These are phyloP conservation scores for Carex pumila DNA, from an alignment of 176 grass and related monocot species.

Conservation along the genomic window DNA sequence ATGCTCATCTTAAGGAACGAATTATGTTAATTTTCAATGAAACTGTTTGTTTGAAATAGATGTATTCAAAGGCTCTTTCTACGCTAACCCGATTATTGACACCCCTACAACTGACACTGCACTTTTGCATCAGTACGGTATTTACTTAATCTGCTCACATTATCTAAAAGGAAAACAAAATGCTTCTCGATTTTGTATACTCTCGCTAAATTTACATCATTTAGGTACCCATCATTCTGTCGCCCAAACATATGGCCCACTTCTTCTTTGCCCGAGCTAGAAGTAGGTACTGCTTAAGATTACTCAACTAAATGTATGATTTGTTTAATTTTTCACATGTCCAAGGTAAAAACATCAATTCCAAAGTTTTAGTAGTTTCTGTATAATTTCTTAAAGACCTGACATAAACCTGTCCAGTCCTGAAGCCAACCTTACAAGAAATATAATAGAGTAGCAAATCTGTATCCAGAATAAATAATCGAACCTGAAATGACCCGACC, in stretches of 20 bases:
- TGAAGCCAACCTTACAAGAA: not conserved
- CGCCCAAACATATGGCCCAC: constrained; percentile 81
- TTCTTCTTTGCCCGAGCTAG: constrained; percentile 58
- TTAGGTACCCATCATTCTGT: constrained; percentile 88
- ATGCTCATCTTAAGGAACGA: not conserved
- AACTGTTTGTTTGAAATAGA: constrained; percentile 39
- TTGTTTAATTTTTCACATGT: not conserved
- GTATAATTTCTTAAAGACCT: not conserved
- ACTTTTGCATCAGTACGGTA: constrained; percentile 48
- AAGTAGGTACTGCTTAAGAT: constrained; percentile 41
- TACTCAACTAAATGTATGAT: not conserved
- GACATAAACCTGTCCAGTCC: not conserved
- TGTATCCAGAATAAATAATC: not conserved
- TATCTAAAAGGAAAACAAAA: constrained; percentile 3
- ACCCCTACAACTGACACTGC: constrained; percentile 52
- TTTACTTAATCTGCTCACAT: constrained; percentile 16
- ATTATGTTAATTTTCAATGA: constrained; percentile 12
- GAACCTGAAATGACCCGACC: not conserved
- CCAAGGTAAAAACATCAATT: not conserved
- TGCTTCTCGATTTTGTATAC: not conserved
- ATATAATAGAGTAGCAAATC: not conserved
- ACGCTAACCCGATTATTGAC: constrained; percentile 88
- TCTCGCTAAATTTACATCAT: constrained; percentile 11
- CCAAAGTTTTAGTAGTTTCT: not conserved
- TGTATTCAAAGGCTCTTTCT: constrained; percentile 90